Evolutionary conservation across 345 rosid species (phyloP).

Genomic region (Luvunga scandens): DNA sequence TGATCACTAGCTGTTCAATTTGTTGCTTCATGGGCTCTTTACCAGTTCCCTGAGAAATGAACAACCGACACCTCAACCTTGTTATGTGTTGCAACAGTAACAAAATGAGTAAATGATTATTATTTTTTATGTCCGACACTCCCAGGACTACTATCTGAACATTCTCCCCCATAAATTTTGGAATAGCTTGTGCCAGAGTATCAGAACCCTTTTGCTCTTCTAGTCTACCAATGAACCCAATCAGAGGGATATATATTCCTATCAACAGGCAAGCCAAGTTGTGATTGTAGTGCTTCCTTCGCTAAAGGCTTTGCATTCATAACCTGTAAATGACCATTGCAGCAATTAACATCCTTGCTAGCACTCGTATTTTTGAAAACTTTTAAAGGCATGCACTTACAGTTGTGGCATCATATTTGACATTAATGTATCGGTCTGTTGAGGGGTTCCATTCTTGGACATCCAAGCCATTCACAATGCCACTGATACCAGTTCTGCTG

Average conservation of each 20-base stretch:
- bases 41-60: constrained; percentile 73
- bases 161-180: constrained; percentile 49
- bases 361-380: not conserved
- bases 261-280: constrained; percentile 83
- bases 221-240: constrained; percentile 93
- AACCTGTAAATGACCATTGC: constrained; percentile 45
- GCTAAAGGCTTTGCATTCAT: constrained; percentile 73
- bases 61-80: not conserved
- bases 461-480: constrained; percentile 91
- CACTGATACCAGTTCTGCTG: constrained; percentile 59
- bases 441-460: constrained; percentile 96
- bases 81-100: not conserved
- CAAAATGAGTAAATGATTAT: not conserved
- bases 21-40: constrained; percentile 77
- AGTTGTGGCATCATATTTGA: constrained; percentile 65
- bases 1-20: constrained; percentile 56
- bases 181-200: constrained; percentile 70
- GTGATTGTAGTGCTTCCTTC: constrained; percentile 94
- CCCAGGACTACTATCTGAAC: constrained; percentile 78
- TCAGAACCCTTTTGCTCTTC: constrained; percentile 99
- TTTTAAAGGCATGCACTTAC: constrained; percentile 42
- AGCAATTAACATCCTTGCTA: not conserved
- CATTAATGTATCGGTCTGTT: constrained; percentile 64
- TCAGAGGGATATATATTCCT: constrained; percentile 71
- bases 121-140: constrained; percentile 27